Conservation (phyloP, 1,284 basidiomycete genomes). For the Phylloboletellus chloephorus region DNA sequence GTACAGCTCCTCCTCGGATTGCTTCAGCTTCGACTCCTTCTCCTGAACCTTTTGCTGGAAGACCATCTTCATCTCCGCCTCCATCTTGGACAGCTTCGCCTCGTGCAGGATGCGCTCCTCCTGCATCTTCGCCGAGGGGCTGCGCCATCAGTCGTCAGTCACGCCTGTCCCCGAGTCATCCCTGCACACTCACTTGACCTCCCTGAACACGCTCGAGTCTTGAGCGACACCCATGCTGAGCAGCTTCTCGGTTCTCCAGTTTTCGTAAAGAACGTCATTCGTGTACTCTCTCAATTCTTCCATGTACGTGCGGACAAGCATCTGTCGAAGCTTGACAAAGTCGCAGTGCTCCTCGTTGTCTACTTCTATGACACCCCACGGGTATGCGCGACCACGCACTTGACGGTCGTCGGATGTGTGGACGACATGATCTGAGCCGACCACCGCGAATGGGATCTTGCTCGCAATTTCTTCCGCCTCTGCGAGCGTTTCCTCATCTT, state of each 20-base stretch:
- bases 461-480: constrained; percentile 94
- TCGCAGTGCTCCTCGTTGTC: constrained; percentile 98
- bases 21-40: constrained; percentile 96
- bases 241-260: constrained; percentile 93
- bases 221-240: constrained; percentile 94
- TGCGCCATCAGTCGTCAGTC: constrained; percentile 34
- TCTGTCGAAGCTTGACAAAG: constrained; percentile 96
- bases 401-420: constrained; percentile 78
- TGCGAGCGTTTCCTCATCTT: constrained; percentile 93
- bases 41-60: constrained; percentile 99
- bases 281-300: constrained; percentile 95
- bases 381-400: constrained; percentile 89
- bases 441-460: constrained; percentile 96
- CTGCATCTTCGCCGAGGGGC: constrained; percentile 90
- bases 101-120: constrained; percentile 93
- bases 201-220: constrained; percentile 95
- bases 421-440: constrained; percentile 85
- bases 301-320: constrained; percentile 98
- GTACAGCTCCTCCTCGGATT: constrained; percentile 96
- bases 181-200: constrained; percentile 80
- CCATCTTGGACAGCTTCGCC: constrained; percentile 97
- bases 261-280: constrained; percentile 90
- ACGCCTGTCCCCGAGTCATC: constrained; percentile 2
- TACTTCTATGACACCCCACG: constrained; percentile 97
- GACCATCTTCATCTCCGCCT: constrained; percentile 99